phyloP scores from a whole-genome alignment of 352 stramenopile species.

The Elongisporangium senticosum region DNA sequence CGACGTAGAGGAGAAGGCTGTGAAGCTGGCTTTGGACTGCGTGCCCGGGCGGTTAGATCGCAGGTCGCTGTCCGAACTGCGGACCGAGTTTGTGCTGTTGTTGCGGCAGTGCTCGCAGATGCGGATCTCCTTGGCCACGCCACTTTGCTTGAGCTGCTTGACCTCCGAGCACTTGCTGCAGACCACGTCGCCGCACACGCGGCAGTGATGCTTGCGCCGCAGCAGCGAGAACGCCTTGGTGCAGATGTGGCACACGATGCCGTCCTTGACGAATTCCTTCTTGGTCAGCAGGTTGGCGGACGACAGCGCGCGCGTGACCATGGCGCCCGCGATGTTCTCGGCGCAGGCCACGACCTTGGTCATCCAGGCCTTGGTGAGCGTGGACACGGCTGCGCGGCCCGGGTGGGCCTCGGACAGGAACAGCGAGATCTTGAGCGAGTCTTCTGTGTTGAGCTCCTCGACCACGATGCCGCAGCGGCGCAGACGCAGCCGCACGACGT shows the following conservation, averaged over 20 bases:
- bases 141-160: conserved; percentile 61
- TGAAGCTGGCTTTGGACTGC: conserved; percentile 42
- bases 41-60: conserved; percentile 17
- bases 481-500: conserved; percentile 74
- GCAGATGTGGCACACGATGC: conserved; percentile 66
- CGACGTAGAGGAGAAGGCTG: conserved; percentile 28
- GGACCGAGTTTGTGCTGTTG: conserved; percentile 47
- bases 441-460: conserved; percentile 59
- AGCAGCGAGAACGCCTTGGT: conserved; percentile 70
- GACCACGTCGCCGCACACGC: conserved; percentile 78
- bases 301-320: conserved; percentile 59
- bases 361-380: conserved; percentile 77
- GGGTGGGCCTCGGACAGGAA: conserved; percentile 74
- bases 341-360: conserved; percentile 78
- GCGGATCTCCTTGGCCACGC: conserved; percentile 64
- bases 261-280: conserved; percentile 75
- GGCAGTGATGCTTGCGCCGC: conserved; percentile 81
- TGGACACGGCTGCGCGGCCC: conserved; percentile 59
- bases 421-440: conserved; percentile 58
- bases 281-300: conserved; percentile 64
- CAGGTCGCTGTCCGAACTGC: conserved; percentile 43
- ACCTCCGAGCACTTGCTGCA: conserved; percentile 83
- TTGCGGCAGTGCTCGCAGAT: conserved; percentile 68
- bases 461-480: conserved; percentile 78
- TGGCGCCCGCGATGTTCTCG: conserved; percentile 50